Evolutionary conservation across 495 filamentous ascomycete genomes (phyloP).

Genomic region (Hypoxylon fuscum): DNA sequence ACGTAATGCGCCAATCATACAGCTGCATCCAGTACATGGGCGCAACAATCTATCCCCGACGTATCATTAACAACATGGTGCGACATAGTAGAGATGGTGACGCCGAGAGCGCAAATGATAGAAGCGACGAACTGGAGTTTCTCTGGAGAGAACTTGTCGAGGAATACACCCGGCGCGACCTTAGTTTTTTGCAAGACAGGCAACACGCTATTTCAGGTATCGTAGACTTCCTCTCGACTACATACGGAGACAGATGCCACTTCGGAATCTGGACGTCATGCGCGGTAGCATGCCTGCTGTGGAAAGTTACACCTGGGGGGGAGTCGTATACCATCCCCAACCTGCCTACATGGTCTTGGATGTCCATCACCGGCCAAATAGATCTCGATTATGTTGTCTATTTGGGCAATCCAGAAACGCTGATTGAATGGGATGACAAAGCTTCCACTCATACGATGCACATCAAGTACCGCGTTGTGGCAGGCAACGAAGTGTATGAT

Average conservation of each 20-base stretch:
- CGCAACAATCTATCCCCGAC: conserved; percentile 13
- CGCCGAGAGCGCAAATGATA: conserved; percentile 6
- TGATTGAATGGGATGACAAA: conserved; percentile 15
- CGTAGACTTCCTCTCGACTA: conserved; percentile 18
- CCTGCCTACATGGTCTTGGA: conserved; percentile 31
- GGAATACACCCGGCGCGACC: conserved; percentile 28
- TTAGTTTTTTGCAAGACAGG: conserved; percentile 18
- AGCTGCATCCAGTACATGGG: conserved; percentile 16
- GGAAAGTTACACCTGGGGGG: conserved; percentile 6
- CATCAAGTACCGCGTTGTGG: conserved; percentile 12
- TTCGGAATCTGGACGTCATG: conserved; percentile 27
- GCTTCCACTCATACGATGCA: conserved; percentile 3
- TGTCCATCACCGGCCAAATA: conserved; percentile 21
- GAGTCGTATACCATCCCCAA: conserved; percentile 6
- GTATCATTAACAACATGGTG: conserved; percentile 15
- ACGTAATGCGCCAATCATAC: conserved; percentile 21
- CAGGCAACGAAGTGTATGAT: conserved; percentile 6
- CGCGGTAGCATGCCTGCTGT: conserved; percentile 12
- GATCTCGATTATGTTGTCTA: conserved; percentile 27
- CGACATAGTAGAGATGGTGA: background rate
- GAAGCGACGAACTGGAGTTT: conserved; percentile 14
- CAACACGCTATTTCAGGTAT: conserved; percentile 23
- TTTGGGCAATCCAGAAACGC: conserved; percentile 17
- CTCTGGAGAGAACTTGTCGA: conserved; percentile 28
- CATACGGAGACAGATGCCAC: conserved; percentile 17